These are phyloP conservation scores for Monosporascus sp. DNA, from an alignment of 2,329 filamentous ascomycete genomes.

Conservation along the genomic window DNA sequence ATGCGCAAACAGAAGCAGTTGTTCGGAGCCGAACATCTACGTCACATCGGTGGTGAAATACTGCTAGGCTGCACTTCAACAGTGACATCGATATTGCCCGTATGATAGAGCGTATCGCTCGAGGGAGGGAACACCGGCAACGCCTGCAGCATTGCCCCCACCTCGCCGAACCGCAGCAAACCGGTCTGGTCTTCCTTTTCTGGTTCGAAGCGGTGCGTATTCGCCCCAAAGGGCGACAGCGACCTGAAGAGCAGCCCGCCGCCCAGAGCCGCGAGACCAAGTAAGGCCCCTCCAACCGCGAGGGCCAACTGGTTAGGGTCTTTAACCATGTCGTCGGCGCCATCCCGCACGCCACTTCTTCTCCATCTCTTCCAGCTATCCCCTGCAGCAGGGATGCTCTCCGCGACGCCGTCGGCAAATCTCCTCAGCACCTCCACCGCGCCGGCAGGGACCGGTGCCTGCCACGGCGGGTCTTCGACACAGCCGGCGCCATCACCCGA, in stretches of 20 bases:
- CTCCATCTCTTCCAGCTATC: slow-evolving; percentile 30
- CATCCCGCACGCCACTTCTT: slow-evolving; percentile 25
- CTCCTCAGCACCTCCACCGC: slow-evolving; percentile 13
- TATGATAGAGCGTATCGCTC: slow-evolving; percentile 8
- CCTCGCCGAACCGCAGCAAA: slow-evolving; percentile 40
- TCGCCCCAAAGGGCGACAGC: slow-evolving; percentile 40
- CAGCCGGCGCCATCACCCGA: slow-evolving; percentile 1
- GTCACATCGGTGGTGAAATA: too few species aligned
- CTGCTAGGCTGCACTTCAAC: slow-evolving; percentile 4
- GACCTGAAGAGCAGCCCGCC: slow-evolving; percentile 34
- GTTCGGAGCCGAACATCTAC: neutral
- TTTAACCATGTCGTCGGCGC: slow-evolving; percentile 14
- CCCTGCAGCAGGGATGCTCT: slow-evolving; percentile 25
- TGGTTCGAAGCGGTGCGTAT: slow-evolving; percentile 37
- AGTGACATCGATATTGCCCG: slow-evolving; percentile 3
- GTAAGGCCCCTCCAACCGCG: slow-evolving; percentile 31
- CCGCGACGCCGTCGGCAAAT: slow-evolving; percentile 27
- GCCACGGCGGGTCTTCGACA: slow-evolving; percentile 14
- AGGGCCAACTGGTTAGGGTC: slow-evolving; percentile 25
- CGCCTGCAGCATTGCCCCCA: slow-evolving; percentile 38
- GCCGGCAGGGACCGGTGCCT: slow-evolving; percentile 9
- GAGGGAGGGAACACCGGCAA: slow-evolving; percentile 12
- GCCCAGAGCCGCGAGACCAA: slow-evolving; percentile 26
- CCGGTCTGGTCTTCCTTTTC: slow-evolving; percentile 16
- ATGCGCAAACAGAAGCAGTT: neutral